A percentile compares a stretch with the other conserved stretches of the same genome.
Conservation (phyloP, 306 rosid genomes). For the Ziziphus jujuba region DNA sequence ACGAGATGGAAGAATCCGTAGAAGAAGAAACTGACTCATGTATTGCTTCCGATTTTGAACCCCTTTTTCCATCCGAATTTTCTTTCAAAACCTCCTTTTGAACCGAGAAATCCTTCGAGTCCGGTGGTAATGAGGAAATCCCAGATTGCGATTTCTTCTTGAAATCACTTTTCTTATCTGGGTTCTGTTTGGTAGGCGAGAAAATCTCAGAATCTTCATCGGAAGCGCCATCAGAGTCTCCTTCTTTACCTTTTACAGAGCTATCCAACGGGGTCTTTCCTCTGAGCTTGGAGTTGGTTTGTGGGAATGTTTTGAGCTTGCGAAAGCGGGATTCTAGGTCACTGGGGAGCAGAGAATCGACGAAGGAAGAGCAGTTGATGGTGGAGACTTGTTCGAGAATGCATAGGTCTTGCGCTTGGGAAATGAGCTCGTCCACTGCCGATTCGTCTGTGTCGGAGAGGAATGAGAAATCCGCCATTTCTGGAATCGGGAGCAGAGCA, state of each 20-base stretch:
- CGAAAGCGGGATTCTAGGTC: constrained; percentile 82
- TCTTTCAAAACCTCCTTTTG: constrained; percentile 5
- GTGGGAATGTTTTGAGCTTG: constrained; percentile 75
- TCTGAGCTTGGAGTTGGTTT: constrained; percentile 19
- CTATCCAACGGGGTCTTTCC: background rate
- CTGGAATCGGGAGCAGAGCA: background rate
- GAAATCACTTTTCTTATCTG: constrained; percentile 22
- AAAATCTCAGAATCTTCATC: constrained; percentile 14
- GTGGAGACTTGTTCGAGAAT: constrained; percentile 72
- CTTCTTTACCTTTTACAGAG: constrained; percentile 5
- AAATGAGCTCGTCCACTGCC: constrained; percentile 62
- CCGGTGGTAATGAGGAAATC: constrained; percentile 11
- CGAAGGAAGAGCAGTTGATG: constrained; percentile 68
- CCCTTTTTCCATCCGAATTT: constrained; percentile 9
- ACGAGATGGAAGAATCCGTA: constrained; percentile 38
- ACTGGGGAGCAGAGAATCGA: constrained; percentile 55
- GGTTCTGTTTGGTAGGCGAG: constrained; percentile 33
- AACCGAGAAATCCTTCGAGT: constrained; percentile 16
- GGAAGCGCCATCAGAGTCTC: constrained; percentile 1
- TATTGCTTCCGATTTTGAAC: constrained; percentile 20
- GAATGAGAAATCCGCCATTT: constrained; percentile 54
- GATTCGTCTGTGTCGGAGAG: constrained; percentile 64
- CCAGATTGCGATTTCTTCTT: constrained; percentile 22
- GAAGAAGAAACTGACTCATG: constrained; percentile 38
- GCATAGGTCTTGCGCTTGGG: constrained; percentile 64